Percentiles rank a stretch among this genome's conserved stretches.
Evolutionary conservation across 768 basidiomycete species (phyloP).

Genomic region (Sistotremastrum niveocremeum): DNA sequence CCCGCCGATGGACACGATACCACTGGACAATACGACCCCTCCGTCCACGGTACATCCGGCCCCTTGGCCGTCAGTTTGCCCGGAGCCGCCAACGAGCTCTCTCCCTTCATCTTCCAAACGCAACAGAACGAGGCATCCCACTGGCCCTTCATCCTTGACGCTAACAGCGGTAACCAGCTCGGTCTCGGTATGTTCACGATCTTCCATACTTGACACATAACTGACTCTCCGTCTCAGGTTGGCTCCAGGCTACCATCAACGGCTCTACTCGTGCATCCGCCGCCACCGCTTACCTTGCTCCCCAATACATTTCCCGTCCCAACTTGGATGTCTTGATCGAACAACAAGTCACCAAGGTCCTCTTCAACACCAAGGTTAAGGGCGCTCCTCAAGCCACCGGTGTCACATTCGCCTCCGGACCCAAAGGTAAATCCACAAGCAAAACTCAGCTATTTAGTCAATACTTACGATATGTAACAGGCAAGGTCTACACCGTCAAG

Average conservation of each 20-base stretch:
- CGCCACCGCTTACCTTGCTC: conserved; percentile 7
- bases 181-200: conserved; percentile 11
- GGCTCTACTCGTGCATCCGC: conserved; percentile 5
- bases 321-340: conserved; percentile 12
- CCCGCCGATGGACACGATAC: conserved; percentile 13
- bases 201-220: background rate
- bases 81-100: background rate
- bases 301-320: conserved; percentile 3
- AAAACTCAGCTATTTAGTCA: too few species aligned
- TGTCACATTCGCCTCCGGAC: too few species aligned
- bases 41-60: conserved; percentile 13
- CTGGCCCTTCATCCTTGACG: conserved; percentile 15
- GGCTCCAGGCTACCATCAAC: conserved; percentile 7
- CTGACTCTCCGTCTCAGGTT: conserved; percentile 13
- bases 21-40: conserved; percentile 10
- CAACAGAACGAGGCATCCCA: conserved; percentile 7
- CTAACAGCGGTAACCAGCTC: conserved; percentile 11
- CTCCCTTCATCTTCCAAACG: conserved; percentile 4
- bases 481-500: background rate
- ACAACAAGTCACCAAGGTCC: conserved; percentile 1
- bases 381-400: too few species aligned
- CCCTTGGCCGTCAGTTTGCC: conserved; percentile 11
- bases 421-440: too few species aligned
- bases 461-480: background rate
- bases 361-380: background rate